These are phyloP conservation scores for Aspergillus arachidicola DNA, from an alignment of 2,329 filamentous ascomycete species.

Conservation along the genomic window DNA sequence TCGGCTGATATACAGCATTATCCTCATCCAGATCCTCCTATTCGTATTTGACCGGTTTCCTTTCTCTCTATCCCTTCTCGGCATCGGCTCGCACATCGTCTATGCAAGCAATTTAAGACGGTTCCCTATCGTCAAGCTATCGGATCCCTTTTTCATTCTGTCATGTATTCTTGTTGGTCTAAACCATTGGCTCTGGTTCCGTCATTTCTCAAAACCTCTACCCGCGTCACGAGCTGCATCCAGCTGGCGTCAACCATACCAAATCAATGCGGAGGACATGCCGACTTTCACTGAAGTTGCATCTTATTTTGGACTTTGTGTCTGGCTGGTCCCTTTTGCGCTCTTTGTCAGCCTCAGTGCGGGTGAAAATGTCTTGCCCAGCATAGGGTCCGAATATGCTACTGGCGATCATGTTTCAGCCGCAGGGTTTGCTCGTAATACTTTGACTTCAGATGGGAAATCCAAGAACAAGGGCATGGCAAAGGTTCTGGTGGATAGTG, in stretches of 20 bases:
- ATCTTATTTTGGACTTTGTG: constrained; percentile 92
- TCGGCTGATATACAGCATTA: constrained; percentile 80
- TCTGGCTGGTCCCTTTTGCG: constrained; percentile 95
- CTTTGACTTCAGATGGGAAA: constrained; percentile 37
- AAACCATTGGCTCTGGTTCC: constrained; percentile 97
- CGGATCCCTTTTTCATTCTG: constrained; percentile 80
- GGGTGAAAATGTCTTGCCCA: constrained; percentile 91
- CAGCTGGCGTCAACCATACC: constrained; percentile 41
- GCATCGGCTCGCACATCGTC: constrained; percentile 77
- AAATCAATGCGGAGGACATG: constrained; percentile 51
- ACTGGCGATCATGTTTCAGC: constrained; percentile 51
- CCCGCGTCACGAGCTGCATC: constrained; percentile 38
- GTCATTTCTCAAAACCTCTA: constrained; percentile 75
- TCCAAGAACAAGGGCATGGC: constrained; percentile 62
- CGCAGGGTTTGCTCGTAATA: constrained; percentile 28
- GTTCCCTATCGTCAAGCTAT: constrained; percentile 78
- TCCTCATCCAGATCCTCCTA: constrained; percentile 73
- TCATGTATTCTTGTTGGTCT: constrained; percentile 83
- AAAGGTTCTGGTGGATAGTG: constrained; percentile 63
- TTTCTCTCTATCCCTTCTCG: constrained; percentile 70
- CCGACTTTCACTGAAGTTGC: constrained; percentile 93
- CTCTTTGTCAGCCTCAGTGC: constrained; percentile 93
- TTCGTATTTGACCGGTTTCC: constrained; percentile 85
- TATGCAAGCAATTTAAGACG: constrained; percentile 84
- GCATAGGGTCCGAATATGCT: constrained; percentile 78